phyloP scores from a whole-genome alignment of 179 eudicot genomes.

The Amaranthus tricolor region DNA sequence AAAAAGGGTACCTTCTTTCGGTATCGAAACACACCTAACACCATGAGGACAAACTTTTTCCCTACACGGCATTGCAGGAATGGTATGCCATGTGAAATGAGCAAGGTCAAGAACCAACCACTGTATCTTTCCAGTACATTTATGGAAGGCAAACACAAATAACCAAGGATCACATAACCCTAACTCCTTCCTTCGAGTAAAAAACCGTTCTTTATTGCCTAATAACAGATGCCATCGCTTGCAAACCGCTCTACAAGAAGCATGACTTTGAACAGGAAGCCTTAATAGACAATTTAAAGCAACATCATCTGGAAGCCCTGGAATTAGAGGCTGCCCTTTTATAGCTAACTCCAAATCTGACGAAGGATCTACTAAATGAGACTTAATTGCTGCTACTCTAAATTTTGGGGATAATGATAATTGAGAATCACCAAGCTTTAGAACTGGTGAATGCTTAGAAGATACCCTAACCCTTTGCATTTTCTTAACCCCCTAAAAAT shows the following conservation, averaged over 20 bases:
- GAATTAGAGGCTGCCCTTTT: constrained; percentile 63
- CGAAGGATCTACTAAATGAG: constrained; percentile 51
- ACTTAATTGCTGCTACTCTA: constrained; percentile 41
- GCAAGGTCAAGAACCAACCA: constrained; percentile 77
- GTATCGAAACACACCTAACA: constrained; percentile 65
- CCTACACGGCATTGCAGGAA: constrained; percentile 81
- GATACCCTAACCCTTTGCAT: constrained; percentile 76
- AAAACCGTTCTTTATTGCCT: constrained; percentile 63
- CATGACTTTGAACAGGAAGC: constrained; percentile 57
- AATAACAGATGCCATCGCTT: constrained; percentile 69
- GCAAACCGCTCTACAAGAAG: constrained; percentile 56
- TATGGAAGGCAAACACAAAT: constrained; percentile 65
- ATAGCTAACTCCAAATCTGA: constrained; percentile 52
- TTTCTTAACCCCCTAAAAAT: constrained; percentile 4
- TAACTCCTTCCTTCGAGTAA: constrained; percentile 56
- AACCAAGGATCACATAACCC: constrained; percentile 79
- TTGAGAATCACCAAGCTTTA: constrained; percentile 70
- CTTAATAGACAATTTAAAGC: constrained; percentile 82
- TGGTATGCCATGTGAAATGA: constrained; percentile 74
- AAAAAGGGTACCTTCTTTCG: constrained; percentile 57
- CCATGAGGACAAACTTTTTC: constrained; percentile 77
- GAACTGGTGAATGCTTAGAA: constrained; percentile 63
- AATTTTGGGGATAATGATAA: constrained; percentile 77
- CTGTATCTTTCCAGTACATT: constrained; percentile 69
- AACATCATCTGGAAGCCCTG: constrained; percentile 87